These are phyloP conservation scores for Marchantia paleacea DNA, from an alignment of 225 moss, liverwort and hornwort genomes.

Conservation along the genomic window DNA sequence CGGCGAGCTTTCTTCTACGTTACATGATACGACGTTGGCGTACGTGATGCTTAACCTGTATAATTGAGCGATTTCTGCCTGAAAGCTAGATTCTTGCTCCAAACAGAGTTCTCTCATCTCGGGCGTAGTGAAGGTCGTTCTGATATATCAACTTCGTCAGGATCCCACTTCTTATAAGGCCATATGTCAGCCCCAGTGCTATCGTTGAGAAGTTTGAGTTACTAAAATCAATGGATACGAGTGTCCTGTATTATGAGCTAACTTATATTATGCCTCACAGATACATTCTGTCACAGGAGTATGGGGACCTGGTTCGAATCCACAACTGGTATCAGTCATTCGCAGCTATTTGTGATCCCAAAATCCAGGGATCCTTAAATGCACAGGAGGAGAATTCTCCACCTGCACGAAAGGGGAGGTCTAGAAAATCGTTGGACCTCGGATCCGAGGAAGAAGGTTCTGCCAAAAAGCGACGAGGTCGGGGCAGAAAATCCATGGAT, in stretches of 20 bases:
- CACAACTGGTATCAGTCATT: constrained; percentile 92
- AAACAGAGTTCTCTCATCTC: too few species aligned
- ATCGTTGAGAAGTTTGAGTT: background rate
- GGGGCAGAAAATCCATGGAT: constrained; percentile 6
- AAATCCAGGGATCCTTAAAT: constrained; percentile 22
- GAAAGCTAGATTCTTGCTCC: too few species aligned
- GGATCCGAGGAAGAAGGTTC: background rate
- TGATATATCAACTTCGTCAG: too few species aligned
- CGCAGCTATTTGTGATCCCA: constrained; percentile 57
- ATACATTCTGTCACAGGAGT: constrained; percentile 66
- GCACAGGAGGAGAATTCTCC: constrained; percentile 17
- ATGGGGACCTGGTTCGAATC: constrained; percentile 78
- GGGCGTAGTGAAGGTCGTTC: too few species aligned
- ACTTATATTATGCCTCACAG: constrained; percentile 31
- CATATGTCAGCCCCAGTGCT: background rate
- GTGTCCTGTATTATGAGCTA: too few species aligned
- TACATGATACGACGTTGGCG: constrained; percentile 84
- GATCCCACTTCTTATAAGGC: background rate
- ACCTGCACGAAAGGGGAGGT: background rate
- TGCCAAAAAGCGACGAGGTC: constrained; percentile 13
- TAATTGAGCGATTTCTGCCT: too few species aligned
- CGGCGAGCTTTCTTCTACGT: constrained; percentile 60
- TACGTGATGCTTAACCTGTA: constrained; percentile 29
- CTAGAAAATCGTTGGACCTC: constrained; percentile 4
- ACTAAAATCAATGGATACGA: too few species aligned